phyloP scores from a whole-genome alignment of 441 rosid genomes.

The Theobroma grandiflorum region DNA sequence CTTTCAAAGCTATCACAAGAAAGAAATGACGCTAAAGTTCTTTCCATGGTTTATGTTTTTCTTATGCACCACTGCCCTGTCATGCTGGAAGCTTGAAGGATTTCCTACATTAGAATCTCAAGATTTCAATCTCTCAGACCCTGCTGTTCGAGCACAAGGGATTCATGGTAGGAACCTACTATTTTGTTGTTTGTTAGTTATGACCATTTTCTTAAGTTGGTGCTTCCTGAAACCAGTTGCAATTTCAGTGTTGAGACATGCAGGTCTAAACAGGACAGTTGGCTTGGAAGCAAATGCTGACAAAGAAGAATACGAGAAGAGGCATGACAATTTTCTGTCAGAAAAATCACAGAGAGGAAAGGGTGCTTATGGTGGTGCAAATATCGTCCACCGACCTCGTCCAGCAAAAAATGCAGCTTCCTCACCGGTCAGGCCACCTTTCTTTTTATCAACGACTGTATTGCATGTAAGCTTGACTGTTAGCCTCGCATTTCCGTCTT shows the following conservation, averaged over 20 bases:
- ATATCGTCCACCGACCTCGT: constrained; percentile 31
- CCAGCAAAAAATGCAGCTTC: constrained; percentile 23
- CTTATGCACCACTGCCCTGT: constrained; percentile 23
- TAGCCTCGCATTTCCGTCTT: constrained; percentile 13
- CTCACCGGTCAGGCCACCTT: constrained; percentile 21
- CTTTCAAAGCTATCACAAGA: neutral
- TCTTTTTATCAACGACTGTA: constrained; percentile 6
- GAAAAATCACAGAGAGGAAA: constrained; percentile 28
- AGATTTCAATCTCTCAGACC: constrained; percentile 25
- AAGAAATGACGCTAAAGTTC: constrained; percentile 32
- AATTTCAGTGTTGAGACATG: constrained; percentile 19
- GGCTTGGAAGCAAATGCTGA: constrained; percentile 14
- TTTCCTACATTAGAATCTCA: constrained; percentile 11
- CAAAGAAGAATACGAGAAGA: constrained; percentile 2
- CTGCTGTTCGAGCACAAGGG: constrained; percentile 26
- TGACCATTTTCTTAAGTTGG: neutral
- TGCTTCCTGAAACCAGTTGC: neutral
- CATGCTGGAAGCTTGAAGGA: constrained; percentile 27
- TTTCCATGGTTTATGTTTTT: constrained; percentile 30
- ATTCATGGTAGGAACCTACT: constrained; percentile 30
- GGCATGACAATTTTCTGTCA: constrained; percentile 5
- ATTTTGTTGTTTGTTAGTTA: neutral
- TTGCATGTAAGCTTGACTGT: constrained; percentile 26
- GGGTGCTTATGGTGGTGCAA: constrained; percentile 43
- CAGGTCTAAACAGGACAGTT: constrained; percentile 26